Conservation (phyloP, 2,329 filamentous ascomycete species). For the Aspergillus sp. region DNA sequence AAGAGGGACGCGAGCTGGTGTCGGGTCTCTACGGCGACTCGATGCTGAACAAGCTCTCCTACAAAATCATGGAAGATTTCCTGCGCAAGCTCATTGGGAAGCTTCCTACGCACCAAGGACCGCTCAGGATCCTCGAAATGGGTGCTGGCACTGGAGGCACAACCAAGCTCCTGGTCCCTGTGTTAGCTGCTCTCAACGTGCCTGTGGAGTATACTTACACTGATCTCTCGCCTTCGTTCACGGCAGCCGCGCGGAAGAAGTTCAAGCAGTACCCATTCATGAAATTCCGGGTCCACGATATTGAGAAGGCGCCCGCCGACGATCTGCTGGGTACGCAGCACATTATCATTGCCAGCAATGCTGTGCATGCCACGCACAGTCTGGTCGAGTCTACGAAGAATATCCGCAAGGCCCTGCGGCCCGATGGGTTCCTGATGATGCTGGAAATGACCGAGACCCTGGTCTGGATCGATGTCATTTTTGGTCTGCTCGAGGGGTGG, state of each 20-base stretch:
- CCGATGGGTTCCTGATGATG: slow-evolving; percentile 30
- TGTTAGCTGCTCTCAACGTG: slow-evolving; percentile 24
- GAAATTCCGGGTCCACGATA: slow-evolving; percentile 24
- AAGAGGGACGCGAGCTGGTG: slow-evolving; percentile 35
- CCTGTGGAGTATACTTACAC: slow-evolving; percentile 40
- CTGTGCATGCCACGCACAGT: slow-evolving; percentile 33
- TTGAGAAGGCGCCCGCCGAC: slow-evolving; percentile 22
- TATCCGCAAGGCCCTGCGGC: slow-evolving; percentile 25
- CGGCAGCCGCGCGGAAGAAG: slow-evolving; percentile 28
- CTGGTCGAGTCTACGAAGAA: slow-evolving; percentile 22
- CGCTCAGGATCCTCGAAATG: slow-evolving; percentile 36
- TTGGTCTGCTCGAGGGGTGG: slow-evolving; percentile 37
- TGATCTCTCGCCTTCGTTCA: slow-evolving; percentile 36
- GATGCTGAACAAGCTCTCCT: no score
- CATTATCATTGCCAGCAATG: slow-evolving; percentile 33
- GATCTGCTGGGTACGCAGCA: slow-evolving; percentile 23
- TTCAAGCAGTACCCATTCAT: slow-evolving; percentile 27
- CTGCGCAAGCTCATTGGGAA: no score
- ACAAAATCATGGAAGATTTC: no score
- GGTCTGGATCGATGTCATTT: slow-evolving; percentile 31
- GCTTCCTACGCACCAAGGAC: no score
- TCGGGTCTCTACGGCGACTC: slow-evolving; percentile 33
- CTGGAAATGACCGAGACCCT: slow-evolving; percentile 30
- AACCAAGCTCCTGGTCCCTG: slow-evolving; percentile 26
- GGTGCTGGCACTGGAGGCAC: slow-evolving; percentile 41